Evolutionary conservation across 257 asterid species (phyloP).

Genomic region (Solanum pennellii): DNA sequence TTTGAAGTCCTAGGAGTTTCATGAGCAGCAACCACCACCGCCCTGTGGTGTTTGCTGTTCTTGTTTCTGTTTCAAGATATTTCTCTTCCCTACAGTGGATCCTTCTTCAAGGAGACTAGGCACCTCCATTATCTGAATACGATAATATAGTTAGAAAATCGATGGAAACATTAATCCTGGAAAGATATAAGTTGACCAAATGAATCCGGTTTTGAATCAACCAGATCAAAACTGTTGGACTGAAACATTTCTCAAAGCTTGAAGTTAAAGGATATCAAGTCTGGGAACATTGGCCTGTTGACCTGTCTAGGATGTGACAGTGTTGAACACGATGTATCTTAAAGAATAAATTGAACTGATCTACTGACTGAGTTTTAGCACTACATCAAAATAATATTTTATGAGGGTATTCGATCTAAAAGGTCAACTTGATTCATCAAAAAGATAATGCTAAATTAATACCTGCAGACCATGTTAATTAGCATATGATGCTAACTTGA

Average conservation of each 20-base stretch:
- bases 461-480: neutral
- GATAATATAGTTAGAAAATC: neutral
- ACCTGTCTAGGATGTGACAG: neutral
- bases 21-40: slow-evolving; percentile 62
- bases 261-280: neutral
- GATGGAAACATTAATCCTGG: neutral
- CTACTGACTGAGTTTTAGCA: too few species aligned
- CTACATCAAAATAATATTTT: neutral
- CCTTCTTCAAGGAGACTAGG: slow-evolving; percentile 88
- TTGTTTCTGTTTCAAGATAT: slow-evolving; percentile 69
- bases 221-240: neutral
- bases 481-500: neutral
- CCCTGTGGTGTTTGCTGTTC: slow-evolving; percentile 39
- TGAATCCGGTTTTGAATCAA: neutral
- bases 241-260: neutral
- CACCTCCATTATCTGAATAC: slow-evolving; percentile 79
- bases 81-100: slow-evolving; percentile 55
- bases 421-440: neutral
- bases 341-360: too few species aligned
- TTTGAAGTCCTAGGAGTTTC: slow-evolving; percentile 5
- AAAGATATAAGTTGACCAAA: neutral
- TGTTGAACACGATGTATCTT: too few species aligned
- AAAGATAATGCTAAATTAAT: neutral
- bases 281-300: neutral
- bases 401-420: neutral